Conservation (phyloP, 164 flowering plant genomes). For the Sextonia rubra region DNA sequence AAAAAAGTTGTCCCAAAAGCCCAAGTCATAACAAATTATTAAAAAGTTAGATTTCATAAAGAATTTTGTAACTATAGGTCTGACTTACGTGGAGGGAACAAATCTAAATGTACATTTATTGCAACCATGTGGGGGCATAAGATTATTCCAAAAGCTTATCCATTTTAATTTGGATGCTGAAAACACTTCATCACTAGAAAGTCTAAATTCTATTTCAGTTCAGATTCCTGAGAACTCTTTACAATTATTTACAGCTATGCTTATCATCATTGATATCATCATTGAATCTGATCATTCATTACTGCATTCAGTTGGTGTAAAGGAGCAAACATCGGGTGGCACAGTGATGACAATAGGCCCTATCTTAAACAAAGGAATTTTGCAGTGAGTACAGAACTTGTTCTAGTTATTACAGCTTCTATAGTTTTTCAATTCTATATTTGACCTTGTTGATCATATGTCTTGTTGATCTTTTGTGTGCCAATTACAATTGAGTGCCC, state of each 20-base stretch:
- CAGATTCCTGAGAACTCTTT: not conserved
- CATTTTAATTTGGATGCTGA: too few relatives aligned
- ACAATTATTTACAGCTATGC: not conserved
- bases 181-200: too few relatives aligned
- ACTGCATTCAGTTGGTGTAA: conserved; percentile 59
- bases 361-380: conserved; percentile 85
- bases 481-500: not conserved
- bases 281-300: not conserved
- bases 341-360: conserved; percentile 92
- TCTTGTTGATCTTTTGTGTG: too few relatives aligned
- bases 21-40: too few relatives aligned
- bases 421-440: conserved; percentile 4
- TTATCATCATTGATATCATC: not conserved
- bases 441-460: not conserved
- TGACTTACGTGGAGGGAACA: too few relatives aligned
- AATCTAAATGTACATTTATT: too few relatives aligned
- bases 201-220: not conserved
- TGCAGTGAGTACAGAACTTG: conserved; percentile 45
- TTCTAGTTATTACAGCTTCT: not conserved
- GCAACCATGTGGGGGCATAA: too few relatives aligned
- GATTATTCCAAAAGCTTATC: too few relatives aligned
- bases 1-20: too few relatives aligned
- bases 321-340: conserved; percentile 99
- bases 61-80: too few relatives aligned
- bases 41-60: too few relatives aligned